These are phyloP conservation scores for Salix udensis DNA, from an alignment of 345 rosid species.

Conservation along the genomic window DNA sequence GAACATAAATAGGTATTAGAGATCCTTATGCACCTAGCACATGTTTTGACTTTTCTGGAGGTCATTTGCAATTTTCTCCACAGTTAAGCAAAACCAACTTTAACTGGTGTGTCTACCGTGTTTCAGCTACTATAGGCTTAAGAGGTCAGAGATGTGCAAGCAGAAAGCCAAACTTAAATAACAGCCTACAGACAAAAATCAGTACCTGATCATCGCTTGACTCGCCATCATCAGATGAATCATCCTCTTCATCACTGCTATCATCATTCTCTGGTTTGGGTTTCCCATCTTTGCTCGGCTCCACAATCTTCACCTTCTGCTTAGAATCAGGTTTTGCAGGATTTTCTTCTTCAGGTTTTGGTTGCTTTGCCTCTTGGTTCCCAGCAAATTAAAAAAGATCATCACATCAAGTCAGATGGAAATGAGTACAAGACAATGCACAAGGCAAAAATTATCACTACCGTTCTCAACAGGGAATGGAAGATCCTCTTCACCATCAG, in stretches of 20 bases:
- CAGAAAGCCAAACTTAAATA: neutral
- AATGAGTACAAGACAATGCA: neutral
- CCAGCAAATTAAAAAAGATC: slow-evolving; percentile 20
- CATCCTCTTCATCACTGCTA: slow-evolving; percentile 28
- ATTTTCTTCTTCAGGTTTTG: slow-evolving; percentile 4
- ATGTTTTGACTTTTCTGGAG: neutral
- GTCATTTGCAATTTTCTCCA: neutral
- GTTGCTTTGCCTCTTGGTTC: slow-evolving; percentile 16
- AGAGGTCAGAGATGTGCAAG: neutral
- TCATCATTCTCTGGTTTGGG: slow-evolving; percentile 22
- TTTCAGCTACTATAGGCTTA: neutral
- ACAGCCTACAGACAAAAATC: neutral
- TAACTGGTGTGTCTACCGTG: neutral
- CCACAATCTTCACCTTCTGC: slow-evolving; percentile 43
- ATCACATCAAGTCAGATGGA: no score
- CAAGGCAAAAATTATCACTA: slow-evolving; percentile 7
- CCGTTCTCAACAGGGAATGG: slow-evolving; percentile 23
- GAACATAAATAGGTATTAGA: no score
- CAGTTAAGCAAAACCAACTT: neutral
- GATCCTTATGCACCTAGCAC: no score
- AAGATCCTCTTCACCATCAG: slow-evolving; percentile 17
- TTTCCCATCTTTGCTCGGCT: slow-evolving; percentile 36
- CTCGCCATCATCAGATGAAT: slow-evolving; percentile 36
- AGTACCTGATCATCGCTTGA: slow-evolving; percentile 42
- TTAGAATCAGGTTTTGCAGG: slow-evolving; percentile 23